Evolutionary conservation across 2,329 filamentous ascomycete genomes (phyloP), one percentile per base, ranked within the genome.

Genomic region (Nakataea oryzae): DNA sequence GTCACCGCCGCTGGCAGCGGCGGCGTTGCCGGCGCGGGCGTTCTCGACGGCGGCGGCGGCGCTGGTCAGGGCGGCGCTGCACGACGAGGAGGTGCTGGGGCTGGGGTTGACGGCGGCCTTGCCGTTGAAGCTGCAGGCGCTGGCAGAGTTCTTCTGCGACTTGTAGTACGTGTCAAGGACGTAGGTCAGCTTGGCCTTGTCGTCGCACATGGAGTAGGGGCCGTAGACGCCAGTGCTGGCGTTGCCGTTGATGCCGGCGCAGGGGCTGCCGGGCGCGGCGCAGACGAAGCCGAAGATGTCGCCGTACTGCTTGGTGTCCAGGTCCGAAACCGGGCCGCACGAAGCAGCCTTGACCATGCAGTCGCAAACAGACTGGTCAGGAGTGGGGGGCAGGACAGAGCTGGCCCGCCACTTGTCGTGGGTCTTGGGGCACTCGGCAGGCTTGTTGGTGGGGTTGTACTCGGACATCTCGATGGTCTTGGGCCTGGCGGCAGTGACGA

Each of bases 331-430:
- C 64, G 91, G 85, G 30, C 83, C 81, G 77, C 95, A 99, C 63
- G 79, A 77, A 63, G 96, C 78, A 57, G 85, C 86, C 66, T 84
- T 79, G 74, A 84, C 82, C 90, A 96, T 96, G 84, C 95, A 99
- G 63, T 81, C 75, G 82, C 95, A 99, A 58, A 96, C 86, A 57
- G 85, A 71, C 57, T 84, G 71, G 77, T 97, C 91, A 66, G 93
- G 92, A 13, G 84, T 84, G 12, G 93, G 93, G 30, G 95, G 95
- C 41, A 99, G 90, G 63, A 77, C 79, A 65, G 82, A 80, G 56
- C 73, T 75, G 61, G 90, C 89, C 67, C 81, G 78, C 93, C 95
- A 99, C 70, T 77, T 78, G 50, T 75, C 67, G 68, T 75, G 78
- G 63, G 87, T 75, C 21, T 78, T 78, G 28, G 95, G 95, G 84